Base-by-base conservation (phyloP, 2,329 filamentous ascomycete species). In the Alternaria brassicicola region DNA sequence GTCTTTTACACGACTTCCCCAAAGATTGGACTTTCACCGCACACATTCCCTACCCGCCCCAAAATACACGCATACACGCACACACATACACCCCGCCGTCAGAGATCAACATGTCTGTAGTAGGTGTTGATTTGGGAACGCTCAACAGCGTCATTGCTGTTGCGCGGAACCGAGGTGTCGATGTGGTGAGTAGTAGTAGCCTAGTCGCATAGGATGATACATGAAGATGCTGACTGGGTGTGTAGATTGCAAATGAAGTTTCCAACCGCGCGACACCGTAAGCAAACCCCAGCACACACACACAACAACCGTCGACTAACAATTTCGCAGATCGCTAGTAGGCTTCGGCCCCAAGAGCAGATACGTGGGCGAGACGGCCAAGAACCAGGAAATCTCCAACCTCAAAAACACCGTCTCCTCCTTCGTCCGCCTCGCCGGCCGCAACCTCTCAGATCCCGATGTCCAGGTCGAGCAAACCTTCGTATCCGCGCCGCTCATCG, bases 351-450 rank as follows among this genome's bases (percentile, higher is more conserved):
- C 92, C 78, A 97, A 96, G 83, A 89, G 87, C 80, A 91, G 95
- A 83, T 96, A 96, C 79, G 86, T 99, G 67, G 95, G 95, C 68
- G 95, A 99, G 84, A 81, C 91, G 57, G 95, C 95, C 70, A 98
- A 98, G 88, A 98, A 94, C 69, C 94, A 97, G 83, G 95, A 99
- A 83, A 96, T 97, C 78, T 97, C 94, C 76, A 99, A 99, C 85
- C 88, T 98, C 76, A 99, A 98, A 85, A 99, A 99, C 86, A 99
- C 95, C 69, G 91, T 99, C 82, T 85, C 88, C 79, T 93, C 88
- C 68, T 86, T 99, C 74, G 97, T 97, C 84, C 92, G 95, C 75
- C 89, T 99, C 71, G 90, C 90, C 75, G 95, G 95, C 76, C 92
- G 95, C 77, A 84, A 86, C 63, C 86, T 94, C 81, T 89, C 85